Evolutionary conservation across 208 protist species (phyloP).

Genomic region (Leishmania arabica): DNA sequence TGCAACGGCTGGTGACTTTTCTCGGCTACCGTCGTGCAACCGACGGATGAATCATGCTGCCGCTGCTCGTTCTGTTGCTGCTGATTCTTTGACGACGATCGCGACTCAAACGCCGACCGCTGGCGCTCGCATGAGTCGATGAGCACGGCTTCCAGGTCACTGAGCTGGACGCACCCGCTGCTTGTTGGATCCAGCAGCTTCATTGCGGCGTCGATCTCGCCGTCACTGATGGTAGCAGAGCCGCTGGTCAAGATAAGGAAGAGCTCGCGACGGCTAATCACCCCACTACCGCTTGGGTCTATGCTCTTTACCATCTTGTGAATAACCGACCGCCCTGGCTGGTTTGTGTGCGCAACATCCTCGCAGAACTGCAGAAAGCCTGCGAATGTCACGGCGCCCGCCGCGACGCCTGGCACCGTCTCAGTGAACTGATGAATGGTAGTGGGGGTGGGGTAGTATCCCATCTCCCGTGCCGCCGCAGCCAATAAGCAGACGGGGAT

Average conservation of each 20-base stretch:
- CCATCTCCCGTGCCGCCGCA: slow-evolving; percentile 47
- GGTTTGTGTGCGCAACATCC: slow-evolving; percentile 35
- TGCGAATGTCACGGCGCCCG: slow-evolving; percentile 38
- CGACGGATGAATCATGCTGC: not conserved
- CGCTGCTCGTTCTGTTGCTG: not conserved
- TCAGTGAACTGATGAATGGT: slow-evolving; percentile 29
- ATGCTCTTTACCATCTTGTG: slow-evolving; percentile 25
- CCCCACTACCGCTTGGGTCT: slow-evolving; percentile 25
- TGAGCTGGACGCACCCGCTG: slow-evolving; percentile 22
- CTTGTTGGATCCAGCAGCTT: slow-evolving; percentile 60
- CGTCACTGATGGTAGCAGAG: slow-evolving; percentile 32
- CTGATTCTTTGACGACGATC: not conserved
- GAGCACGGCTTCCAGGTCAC: slow-evolving; percentile 17
- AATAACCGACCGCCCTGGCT: slow-evolving; percentile 11
- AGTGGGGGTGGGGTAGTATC: slow-evolving; percentile 54
- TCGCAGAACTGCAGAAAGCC: slow-evolving; percentile 65
- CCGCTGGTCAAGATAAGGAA: slow-evolving; percentile 37
- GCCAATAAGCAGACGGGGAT: slow-evolving; percentile 44
- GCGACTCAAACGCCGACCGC: slow-evolving; percentile 3
- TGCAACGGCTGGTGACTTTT: not conserved
- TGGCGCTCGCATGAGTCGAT: slow-evolving; percentile 16
- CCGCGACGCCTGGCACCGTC: slow-evolving; percentile 18
- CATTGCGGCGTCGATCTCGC: slow-evolving; percentile 61
- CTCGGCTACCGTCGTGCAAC: not conserved
- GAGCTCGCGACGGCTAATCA: slow-evolving; percentile 43